phyloP scores from a whole-genome alignment of 768 basidiomycete genomes.

The Boletus vinaceobasis region DNA sequence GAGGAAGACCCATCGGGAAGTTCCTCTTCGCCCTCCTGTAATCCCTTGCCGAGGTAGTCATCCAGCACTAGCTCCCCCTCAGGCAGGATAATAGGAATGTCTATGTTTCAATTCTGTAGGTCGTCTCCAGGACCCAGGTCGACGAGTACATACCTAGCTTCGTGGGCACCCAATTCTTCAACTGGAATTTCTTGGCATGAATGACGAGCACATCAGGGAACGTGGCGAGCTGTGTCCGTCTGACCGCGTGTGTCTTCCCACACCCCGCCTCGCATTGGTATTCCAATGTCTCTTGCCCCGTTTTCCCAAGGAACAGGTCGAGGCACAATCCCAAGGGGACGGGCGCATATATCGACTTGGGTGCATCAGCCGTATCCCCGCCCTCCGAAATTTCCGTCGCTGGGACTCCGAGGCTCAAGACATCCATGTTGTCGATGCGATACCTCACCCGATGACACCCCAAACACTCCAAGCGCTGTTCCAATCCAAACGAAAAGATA shows the following conservation, averaged over 20 bases:
- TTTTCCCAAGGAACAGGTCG: constrained; percentile 40
- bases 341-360: constrained; percentile 58
- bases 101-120: constrained; percentile 37
- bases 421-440: constrained; percentile 69
- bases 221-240: constrained; percentile 73
- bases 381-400: constrained; percentile 39
- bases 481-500: constrained; percentile 75
- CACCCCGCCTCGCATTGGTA: constrained; percentile 78
- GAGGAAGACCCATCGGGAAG: constrained; percentile 53
- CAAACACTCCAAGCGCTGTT: constrained; percentile 82
- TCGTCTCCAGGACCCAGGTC: neutral
- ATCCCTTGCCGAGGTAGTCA: constrained; percentile 62
- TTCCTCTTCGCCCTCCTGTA: constrained; percentile 65
- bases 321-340: constrained; percentile 64
- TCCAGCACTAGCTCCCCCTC: constrained; percentile 59
- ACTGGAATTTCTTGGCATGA: constrained; percentile 91
- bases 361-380: neutral
- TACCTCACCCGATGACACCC: constrained; percentile 82
- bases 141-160: constrained; percentile 70
- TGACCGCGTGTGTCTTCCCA: constrained; percentile 62
- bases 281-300: constrained; percentile 65
- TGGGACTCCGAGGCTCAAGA: constrained; percentile 78
- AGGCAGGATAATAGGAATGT: constrained; percentile 80
- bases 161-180: constrained; percentile 94
- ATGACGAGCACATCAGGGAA: constrained; percentile 88